Base-by-base conservation (phyloP, 148 eudicot genomes). In the Persicaria maculosa region DNA sequence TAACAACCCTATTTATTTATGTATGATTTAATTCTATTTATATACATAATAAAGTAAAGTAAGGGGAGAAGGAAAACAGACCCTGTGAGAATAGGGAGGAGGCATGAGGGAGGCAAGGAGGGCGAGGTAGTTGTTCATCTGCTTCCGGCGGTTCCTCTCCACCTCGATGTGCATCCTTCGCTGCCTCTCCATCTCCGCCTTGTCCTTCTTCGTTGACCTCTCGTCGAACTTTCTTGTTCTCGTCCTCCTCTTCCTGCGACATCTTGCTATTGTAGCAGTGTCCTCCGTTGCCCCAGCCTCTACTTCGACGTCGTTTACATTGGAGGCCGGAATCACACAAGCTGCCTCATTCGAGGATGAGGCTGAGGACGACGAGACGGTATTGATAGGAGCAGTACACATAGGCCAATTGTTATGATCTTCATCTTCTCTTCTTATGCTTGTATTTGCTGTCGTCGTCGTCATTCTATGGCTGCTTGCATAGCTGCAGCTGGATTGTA, bases 121-220 rank as follows among this genome's bases (percentile, higher is more conserved):
- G 57, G 88, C 74, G n/a, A 88, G 84, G 68, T 86, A 83, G 31
- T 86, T 73, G 31, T 86, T 88, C 90, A 88, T 86, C 75, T 83
- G 83, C 20, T 80, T 77, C 54, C 92, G 79, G 7, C 92, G 85
- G 40, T 86, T 88, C 44, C 92, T 48, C 72, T 88, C 92, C 7
- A 85, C 86, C 0, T 83, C 80, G 52, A 88, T 88, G 82, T 88
- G 92, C 53, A 84, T 85, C 86, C 79, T 80, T 81, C 92, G 81
- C 65, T 88, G 92, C 54, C 71, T 88, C 86, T 88, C 90, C 62
- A 78, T 75, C 31, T 84, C 87, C 44, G 86, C 88, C 81, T 72
- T 69, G 77, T 86, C 81, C 88, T 84, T 86, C 36, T 75, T 82
- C 82, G 77, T 80, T 7, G 52, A 48, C 52, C 12, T 48, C 3